A percentile compares a stretch with the other conserved stretches of the same genome.
Evolutionary conservation across 352 stramenopile species (phyloP).

Genomic region (Stramenopiles sp.): DNA sequence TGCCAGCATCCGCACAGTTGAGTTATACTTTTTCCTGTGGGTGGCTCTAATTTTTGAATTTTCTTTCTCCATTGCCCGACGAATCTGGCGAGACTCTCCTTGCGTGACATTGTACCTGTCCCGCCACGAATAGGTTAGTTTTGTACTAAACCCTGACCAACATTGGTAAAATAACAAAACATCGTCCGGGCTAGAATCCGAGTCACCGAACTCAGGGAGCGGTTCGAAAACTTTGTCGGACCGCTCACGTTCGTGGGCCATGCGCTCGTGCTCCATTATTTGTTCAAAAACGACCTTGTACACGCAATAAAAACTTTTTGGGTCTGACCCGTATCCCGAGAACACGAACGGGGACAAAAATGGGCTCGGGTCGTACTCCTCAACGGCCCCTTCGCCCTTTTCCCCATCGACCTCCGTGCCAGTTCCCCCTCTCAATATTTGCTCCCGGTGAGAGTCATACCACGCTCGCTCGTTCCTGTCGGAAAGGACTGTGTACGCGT

Average conservation of each 20-base stretch:
- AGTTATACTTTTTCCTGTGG: slow-evolving; percentile 40
- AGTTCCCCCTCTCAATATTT: no score
- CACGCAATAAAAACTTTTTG: slow-evolving; percentile 45
- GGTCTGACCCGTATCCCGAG: no score
- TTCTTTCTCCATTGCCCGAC: slow-evolving; percentile 53
- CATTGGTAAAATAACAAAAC: slow-evolving; percentile 40
- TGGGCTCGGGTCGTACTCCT: no score
- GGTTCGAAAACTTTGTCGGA: no score
- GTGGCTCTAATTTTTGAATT: slow-evolving; percentile 42
- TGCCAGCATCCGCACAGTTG: slow-evolving; percentile 42
- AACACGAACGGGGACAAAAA: no score
- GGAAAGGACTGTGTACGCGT: not conserved
- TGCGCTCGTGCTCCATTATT: slow-evolving; percentile 42
- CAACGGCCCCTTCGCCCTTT: no score
- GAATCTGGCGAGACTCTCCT: slow-evolving; percentile 33
- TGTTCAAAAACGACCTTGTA: slow-evolving; percentile 44
- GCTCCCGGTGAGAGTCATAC: no score
- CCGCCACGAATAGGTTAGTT: slow-evolving; percentile 46
- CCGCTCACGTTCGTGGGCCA: no score
- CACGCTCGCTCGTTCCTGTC: not conserved
- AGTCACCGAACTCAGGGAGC: no score
- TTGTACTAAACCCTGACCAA: slow-evolving; percentile 43
- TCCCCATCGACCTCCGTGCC: no score
- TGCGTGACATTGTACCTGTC: slow-evolving; percentile 43
- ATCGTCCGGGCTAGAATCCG: no score